These are phyloP conservation scores for Solanum hybrid DNA, from an alignment of 305 asterid species.

Conservation along the genomic window DNA sequence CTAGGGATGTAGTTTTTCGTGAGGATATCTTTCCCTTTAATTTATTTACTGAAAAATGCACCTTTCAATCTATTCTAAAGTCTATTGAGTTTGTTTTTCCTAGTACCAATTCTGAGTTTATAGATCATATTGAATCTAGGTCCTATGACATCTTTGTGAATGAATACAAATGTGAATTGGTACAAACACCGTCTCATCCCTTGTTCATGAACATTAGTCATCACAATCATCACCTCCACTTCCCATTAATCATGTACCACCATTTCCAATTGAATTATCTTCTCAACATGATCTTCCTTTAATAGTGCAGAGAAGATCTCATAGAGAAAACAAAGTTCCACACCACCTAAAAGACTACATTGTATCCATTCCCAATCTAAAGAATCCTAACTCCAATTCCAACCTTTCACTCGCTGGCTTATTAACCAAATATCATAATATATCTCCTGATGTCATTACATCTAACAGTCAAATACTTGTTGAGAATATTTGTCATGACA, in stretches of 20 bases:
- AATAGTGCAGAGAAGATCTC: neutral
- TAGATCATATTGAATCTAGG: neutral
- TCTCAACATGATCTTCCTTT: neutral
- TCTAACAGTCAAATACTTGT: neutral
- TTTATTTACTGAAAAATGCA: too few species aligned
- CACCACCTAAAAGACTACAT: neutral
- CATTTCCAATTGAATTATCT: too few species aligned
- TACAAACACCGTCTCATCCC: neutral
- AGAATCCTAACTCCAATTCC: neutral
- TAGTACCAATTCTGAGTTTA: too few species aligned
- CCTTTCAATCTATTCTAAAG: too few species aligned
- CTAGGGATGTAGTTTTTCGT: too few species aligned
- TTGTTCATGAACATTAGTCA: too few species aligned
- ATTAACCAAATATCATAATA: neutral
- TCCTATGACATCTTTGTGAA: neutral
- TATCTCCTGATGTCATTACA: neutral
- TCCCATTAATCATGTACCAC: neutral
- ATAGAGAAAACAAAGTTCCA: neutral
- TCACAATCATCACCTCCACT: too few species aligned
- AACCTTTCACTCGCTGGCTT: neutral
- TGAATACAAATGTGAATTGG: neutral
- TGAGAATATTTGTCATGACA: neutral
- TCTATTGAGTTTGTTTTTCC: too few species aligned
- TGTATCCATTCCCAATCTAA: neutral
- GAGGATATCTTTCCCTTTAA: too few species aligned